Evolutionary conservation across 116 monocot species (phyloP).

Genomic region (Posidonia oceanica): DNA sequence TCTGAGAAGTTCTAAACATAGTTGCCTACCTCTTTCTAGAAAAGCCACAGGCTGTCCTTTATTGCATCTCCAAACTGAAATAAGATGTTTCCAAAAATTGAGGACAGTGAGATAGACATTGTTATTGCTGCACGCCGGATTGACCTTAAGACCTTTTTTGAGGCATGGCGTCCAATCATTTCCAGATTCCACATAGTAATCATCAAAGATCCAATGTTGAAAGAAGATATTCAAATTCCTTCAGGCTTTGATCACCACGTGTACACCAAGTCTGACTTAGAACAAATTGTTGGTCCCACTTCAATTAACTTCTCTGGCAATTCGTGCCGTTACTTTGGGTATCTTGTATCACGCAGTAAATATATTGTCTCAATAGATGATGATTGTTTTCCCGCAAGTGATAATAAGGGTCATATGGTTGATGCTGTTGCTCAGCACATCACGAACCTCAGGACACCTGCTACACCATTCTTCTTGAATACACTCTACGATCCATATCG

Average conservation of each 20-base stretch:
- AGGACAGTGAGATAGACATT: conserved; percentile 66
- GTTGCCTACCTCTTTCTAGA: background rate
- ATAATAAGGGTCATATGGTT: conserved; percentile 19
- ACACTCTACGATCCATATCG: conserved; percentile 80
- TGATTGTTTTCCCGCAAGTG: conserved; percentile 53
- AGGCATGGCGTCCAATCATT: conserved; percentile 61
- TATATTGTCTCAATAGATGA: conserved; percentile 69
- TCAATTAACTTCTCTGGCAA: conserved; percentile 61
- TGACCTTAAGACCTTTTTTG: conserved; percentile 54
- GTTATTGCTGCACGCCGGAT: conserved; percentile 59
- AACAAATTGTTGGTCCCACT: conserved; percentile 18
- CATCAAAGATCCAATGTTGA: conserved; percentile 61
- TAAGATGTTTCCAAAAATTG: conserved; percentile 47
- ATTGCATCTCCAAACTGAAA: conserved; percentile 1
- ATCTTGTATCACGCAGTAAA: conserved; percentile 66
- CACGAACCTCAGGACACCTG: conserved; percentile 53
- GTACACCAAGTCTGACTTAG: conserved; percentile 62
- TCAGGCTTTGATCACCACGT: conserved; percentile 65
- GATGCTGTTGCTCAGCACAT: conserved; percentile 63
- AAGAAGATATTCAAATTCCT: conserved; percentile 54
- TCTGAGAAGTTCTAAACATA: conserved; percentile 55
- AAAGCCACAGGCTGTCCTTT: background rate
- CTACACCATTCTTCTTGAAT: conserved; percentile 81
- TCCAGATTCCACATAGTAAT: conserved; percentile 64
- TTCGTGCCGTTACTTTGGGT: conserved; percentile 75